phyloP scores from a whole-genome alignment of 1,284 basidiomycete species.

The Irpex sp. region DNA sequence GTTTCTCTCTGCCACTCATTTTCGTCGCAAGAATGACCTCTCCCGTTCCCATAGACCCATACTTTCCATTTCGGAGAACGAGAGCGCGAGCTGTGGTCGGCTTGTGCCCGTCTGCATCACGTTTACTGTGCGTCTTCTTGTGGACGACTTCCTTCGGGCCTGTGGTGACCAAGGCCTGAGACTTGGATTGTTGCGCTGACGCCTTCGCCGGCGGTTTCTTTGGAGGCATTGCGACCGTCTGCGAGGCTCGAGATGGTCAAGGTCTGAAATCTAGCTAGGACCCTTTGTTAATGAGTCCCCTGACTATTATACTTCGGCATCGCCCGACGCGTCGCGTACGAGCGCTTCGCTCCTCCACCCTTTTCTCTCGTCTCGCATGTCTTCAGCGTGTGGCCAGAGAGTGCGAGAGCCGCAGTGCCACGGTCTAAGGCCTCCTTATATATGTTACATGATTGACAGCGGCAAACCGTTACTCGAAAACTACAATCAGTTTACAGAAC shows the following conservation, averaged over 20 bases:
- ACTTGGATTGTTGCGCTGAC: constrained; percentile 22
- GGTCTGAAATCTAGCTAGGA: not conserved
- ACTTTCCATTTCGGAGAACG: constrained; percentile 67
- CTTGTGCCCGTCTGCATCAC: constrained; percentile 46
- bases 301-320: not conserved
- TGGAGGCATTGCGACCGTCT: constrained; percentile 14
- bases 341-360: not conserved
- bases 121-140: constrained; percentile 30
- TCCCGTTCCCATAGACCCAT: constrained; percentile 66
- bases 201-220: constrained; percentile 18
- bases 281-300: not conserved
- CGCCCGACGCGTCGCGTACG: not conserved
- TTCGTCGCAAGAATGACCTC: constrained; percentile 50
- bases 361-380: not conserved
- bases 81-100: constrained; percentile 70
- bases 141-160: constrained; percentile 51
- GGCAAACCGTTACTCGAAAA: not conserved
- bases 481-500: not conserved
- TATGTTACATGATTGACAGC: not conserved
- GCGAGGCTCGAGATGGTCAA: not conserved
- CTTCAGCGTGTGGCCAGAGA: too few relatives aligned
- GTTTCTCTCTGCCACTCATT: constrained; percentile 71
- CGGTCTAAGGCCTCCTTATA: too few relatives aligned
- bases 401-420: too few relatives aligned
- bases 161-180: constrained; percentile 47